These are phyloP conservation scores for Geranium rotundifolium DNA, from an alignment of 345 rosid genomes.

Conservation along the genomic window DNA sequence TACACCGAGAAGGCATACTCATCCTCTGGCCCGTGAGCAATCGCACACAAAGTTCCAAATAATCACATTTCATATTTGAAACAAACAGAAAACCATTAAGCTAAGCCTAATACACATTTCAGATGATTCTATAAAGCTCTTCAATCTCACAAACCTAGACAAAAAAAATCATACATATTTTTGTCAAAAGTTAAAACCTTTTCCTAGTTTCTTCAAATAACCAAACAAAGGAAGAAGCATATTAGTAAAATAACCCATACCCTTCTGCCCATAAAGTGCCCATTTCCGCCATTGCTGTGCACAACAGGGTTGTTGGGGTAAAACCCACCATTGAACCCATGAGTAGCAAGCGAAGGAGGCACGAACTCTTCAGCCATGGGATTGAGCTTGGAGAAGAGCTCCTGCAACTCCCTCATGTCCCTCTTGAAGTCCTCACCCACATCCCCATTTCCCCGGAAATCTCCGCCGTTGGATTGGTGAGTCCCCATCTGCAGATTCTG, in stretches of 20 bases:
- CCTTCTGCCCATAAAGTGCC: slow-evolving; percentile 36
- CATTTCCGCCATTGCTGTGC: slow-evolving; percentile 18
- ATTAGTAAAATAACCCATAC: slow-evolving; percentile 15
- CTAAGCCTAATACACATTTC: too few species aligned
- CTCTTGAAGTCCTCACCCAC: slow-evolving; percentile 37
- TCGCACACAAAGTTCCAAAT: too few species aligned
- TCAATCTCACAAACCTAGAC: neutral
- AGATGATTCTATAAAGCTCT: too few species aligned
- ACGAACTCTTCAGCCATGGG: slow-evolving; percentile 94
- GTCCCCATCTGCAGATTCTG: neutral
- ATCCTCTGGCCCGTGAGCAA: too few species aligned
- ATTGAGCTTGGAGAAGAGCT: slow-evolving; percentile 80
- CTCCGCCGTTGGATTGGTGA: slow-evolving; percentile 14
- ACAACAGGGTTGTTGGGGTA: slow-evolving; percentile 23
- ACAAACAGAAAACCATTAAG: neutral
- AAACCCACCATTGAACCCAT: slow-evolving; percentile 30
- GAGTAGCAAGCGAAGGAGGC: slow-evolving; percentile 53
- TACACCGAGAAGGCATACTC: too few species aligned
- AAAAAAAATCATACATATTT: neutral
- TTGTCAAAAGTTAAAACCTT: too few species aligned
- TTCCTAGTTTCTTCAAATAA: neutral
- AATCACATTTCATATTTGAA: too few species aligned
- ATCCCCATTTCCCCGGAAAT: slow-evolving; percentile 11
- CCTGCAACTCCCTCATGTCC: slow-evolving; percentile 70
- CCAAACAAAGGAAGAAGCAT: neutral